A percentile compares a stretch with the other conserved stretches of the same genome.
These are phyloP conservation scores for Exophiala dermatitidis DNA, from an alignment of 2,329 filamentous ascomycete species.

Conservation along the genomic window DNA sequence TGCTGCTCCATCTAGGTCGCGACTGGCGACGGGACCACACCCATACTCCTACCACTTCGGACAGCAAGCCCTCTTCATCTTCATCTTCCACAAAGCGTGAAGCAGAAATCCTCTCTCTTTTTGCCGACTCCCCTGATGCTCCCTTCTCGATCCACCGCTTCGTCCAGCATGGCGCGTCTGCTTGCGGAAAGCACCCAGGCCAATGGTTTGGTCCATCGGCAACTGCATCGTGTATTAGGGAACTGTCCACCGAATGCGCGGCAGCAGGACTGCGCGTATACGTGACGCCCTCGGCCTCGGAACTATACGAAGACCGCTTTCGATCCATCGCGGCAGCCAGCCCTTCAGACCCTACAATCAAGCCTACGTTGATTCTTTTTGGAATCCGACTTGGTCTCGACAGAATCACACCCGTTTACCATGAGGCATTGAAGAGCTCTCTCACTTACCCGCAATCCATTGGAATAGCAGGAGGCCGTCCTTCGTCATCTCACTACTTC, in stretches of 20 bases:
- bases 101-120: conserved; percentile 61
- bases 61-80: not conserved
- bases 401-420: conserved; percentile 88
- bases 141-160: conserved; percentile 95
- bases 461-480: conserved; percentile 89
- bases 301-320: conserved; percentile 88
- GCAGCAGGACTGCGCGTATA: conserved; percentile 69
- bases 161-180: conserved; percentile 74
- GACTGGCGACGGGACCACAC: conserved; percentile 45
- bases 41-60: conserved; percentile 9
- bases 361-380: conserved; percentile 80
- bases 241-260: conserved; percentile 60
- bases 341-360: conserved; percentile 56
- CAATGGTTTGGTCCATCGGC: conserved; percentile 99
- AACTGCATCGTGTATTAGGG: conserved; percentile 84
- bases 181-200: conserved; percentile 89
- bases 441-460: conserved; percentile 88
- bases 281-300: conserved; percentile 78
- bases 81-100: conserved; percentile 9
- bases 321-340: conserved; percentile 61
- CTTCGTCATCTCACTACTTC: conserved; percentile 80
- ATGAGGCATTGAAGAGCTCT: conserved; percentile 79
- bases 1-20: conserved; percentile 66
- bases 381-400: conserved; percentile 88
- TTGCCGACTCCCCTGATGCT: conserved; percentile 77